Evolutionary conservation across 1,284 basidiomycete genomes (phyloP).

Genomic region (Sporisorium iseilematis-ciliati): DNA sequence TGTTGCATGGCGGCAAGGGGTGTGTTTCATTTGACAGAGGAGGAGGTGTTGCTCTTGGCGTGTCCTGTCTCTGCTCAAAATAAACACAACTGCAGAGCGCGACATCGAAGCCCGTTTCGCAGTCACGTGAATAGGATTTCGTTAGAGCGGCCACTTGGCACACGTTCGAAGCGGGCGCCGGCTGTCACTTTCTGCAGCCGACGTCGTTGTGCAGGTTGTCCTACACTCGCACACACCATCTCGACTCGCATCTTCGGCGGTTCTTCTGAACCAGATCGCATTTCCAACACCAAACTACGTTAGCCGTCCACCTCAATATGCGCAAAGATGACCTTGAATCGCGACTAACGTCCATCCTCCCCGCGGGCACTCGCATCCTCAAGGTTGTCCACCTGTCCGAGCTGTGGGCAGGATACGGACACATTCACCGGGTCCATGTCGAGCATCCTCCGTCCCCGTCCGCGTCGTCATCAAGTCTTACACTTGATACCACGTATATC

Average conservation of each 20-base stretch:
- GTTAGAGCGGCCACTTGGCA: background rate
- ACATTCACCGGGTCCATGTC: conserved; percentile 37
- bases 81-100: conserved; percentile 9
- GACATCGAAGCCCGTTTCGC: background rate
- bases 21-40: background rate
- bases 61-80: background rate
- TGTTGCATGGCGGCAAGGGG: background rate
- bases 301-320: background rate
- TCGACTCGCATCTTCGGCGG: background rate
- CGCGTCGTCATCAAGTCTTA: background rate
- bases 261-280: background rate
- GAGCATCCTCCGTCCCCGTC: background rate
- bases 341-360: conserved; percentile 18
- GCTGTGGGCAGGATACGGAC: conserved; percentile 54
- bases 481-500: conserved; percentile 15
- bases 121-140: conserved; percentile 12
- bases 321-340: conserved; percentile 11
- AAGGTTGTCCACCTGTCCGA: conserved; percentile 23
- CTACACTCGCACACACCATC: conserved; percentile 3
- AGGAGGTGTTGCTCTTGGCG: background rate
- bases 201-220: background rate
- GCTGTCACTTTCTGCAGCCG: conserved; percentile 21
- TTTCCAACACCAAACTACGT: background rate
- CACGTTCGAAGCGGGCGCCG: too few species aligned
- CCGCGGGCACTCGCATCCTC: conserved; percentile 7